Evolutionary conservation across 805 yeast species (phyloP).

Genomic region (Hanseniaspora vineae): DNA sequence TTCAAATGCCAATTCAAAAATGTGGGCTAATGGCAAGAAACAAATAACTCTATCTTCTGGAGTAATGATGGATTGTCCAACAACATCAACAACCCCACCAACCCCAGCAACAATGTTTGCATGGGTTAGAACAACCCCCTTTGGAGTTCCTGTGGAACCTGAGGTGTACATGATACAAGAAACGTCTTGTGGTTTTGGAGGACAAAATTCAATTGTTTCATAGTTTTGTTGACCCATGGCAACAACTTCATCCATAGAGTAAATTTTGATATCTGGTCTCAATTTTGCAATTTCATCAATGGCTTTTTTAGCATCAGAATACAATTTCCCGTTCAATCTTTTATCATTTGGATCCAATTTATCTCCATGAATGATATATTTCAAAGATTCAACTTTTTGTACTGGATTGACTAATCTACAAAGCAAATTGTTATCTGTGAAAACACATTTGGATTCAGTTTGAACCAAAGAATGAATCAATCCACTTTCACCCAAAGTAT

Average conservation of each 20-base stretch:
- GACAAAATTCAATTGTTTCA: conserved; percentile 25
- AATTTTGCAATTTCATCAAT: conserved; percentile 42
- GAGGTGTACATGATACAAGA: conserved; percentile 63
- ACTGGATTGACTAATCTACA: conserved; percentile 59
- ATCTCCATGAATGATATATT: conserved; percentile 61
- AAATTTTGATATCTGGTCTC: conserved; percentile 67
- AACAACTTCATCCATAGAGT: conserved; percentile 52
- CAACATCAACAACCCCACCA: conserved; percentile 64
- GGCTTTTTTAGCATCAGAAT: conserved; percentile 43
- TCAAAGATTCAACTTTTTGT: conserved; percentile 44
- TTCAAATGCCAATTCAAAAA: conserved; percentile 86
- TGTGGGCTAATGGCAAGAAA: conserved; percentile 92
- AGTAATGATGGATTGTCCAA: conserved; percentile 37
- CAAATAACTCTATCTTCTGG: conserved; percentile 64
- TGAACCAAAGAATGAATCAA: conserved; percentile 74
- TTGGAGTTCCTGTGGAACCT: conserved; percentile 71
- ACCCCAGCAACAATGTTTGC: conserved; percentile 66
- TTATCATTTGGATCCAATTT: conserved; percentile 47
- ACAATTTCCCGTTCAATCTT: conserved; percentile 49
- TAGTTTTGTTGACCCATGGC: conserved; percentile 46
- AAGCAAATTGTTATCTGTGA: conserved; percentile 72
- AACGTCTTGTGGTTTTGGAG: conserved; percentile 36
- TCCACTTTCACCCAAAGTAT: conserved; percentile 83
- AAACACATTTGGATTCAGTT: conserved; percentile 67
- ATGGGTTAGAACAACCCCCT: conserved; percentile 61